Evolutionary conservation across 306 rosid genomes (phyloP), one percentile per base, ranked within the genome.

Genomic region (Casuarina equisetifolia): DNA sequence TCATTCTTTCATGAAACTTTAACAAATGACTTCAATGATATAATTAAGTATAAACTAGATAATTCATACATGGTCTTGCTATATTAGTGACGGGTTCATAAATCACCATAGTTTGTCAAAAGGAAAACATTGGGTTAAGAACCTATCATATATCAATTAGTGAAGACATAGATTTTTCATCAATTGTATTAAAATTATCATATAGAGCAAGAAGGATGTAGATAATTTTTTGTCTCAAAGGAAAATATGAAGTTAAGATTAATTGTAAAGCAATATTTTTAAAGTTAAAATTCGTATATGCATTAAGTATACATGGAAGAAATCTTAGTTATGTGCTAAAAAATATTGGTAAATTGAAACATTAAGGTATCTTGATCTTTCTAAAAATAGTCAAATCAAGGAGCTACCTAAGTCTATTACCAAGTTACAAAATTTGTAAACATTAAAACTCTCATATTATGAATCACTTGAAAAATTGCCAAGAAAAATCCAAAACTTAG

Each of bases 41-140:
- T 25, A 25, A 25, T 25, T 25, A 25, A 25, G 0, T 25, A 25
- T 25, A 25, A 25, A 25, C 32, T 25, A 25, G 32, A 25, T 25
- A 44, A 36, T 42, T 73, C 44, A 73, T 73, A 51, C 76, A 73
- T 54, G 76, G 53, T 54, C 76, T 73, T 52, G 76, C 76, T 7
- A 53, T 2, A 16, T 0, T 8, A 17, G 49, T 73, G 55, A 39
- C 67, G 3, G 49, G 36, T 12, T 36, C 1, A 16, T 32, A 0
- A 13, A 52, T 10, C 9, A 50, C 35, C 6, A 54, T 32, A 6
- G 54, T 16, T 0, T 2, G 10, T 7, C 45, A 53, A 11, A 10
- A 12, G n/a, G 6, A 32, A 5, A 5, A 13, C 4, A n/a, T 58
- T 57, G 5, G 3, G 6, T 11, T 1, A 9, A 42, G n/a, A 6